Evolutionary conservation across 345 rosid genomes (phyloP), one percentile per base, ranked within the genome.

Genomic region (Eucalyptus shirleyi): DNA sequence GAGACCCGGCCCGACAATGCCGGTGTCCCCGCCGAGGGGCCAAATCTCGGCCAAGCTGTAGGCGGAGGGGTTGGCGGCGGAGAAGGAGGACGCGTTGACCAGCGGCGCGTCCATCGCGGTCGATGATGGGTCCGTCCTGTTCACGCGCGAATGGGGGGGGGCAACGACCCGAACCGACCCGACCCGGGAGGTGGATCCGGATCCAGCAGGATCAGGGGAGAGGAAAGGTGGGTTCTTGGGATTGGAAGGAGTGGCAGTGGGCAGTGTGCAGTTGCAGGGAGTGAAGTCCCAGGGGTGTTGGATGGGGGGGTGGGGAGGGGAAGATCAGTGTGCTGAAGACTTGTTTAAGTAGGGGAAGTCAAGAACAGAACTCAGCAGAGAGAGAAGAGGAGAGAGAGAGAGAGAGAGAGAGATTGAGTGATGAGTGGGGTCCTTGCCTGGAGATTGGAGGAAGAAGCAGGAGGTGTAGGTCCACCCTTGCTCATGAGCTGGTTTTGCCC

Each of bases 31-130:
- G 86, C 94, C 94, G 88, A 94, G 93, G 82, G 95, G 95, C 99
- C 98, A 98, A 96, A 97, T 98, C 96, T 95, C 99, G 49, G 96
- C 94, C 90, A 96, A 92, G 91, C 93, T 93, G 93, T 95, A 97
- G 90, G 99, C 95, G 32, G 97, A 94, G 28, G 97, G 98, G 92
- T 97, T 95, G 6, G 98, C 98, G 40, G 96, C 93, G 34, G 98
- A 95, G 93, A 97, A 97, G 50, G 98, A 94, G 23, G 97, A 92
- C 87, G 95, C 97, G 89, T 93, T 95, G 90, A 95, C 90, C 69
- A 97, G 92, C 34, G 99, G 98, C 91, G 96, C 96, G 93, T 98
- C 98, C 99, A 98, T 98, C 82, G 26, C 59, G 59, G 26, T 53
- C 59, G 59, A 21, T 2, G 59, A 8, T 53, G 59, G 59, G 59